phyloP scores from a whole-genome alignment of 129 eudicot genomes.

The Solidago caesia region DNA sequence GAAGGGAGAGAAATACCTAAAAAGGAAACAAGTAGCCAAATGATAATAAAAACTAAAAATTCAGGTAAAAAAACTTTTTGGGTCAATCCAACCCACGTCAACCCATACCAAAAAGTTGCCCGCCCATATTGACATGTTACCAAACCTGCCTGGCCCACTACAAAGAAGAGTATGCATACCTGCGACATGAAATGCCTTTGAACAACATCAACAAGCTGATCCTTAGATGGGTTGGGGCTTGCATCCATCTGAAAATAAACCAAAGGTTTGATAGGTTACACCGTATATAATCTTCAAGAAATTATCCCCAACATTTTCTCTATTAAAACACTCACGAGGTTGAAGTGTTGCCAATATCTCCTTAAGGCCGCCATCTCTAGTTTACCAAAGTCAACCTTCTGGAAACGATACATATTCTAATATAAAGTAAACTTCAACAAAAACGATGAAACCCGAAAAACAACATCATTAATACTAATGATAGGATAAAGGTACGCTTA shows the following conservation, averaged over 20 bases:
- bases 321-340: conserved; percentile 58
- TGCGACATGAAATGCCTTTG: conserved; percentile 87
- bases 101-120: too few species aligned
- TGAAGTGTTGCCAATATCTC: conserved; percentile 80
- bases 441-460: background rate
- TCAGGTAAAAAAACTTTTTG: too few species aligned
- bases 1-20: too few species aligned
- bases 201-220: conserved; percentile 72
- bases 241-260: conserved; percentile 47
- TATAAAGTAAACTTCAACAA: background rate
- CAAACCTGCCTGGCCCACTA: conserved; percentile 36
- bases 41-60: too few species aligned
- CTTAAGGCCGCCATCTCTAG: conserved; percentile 83
- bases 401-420: conserved; percentile 13
- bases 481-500: conserved; percentile 21
- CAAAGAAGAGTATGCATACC: conserved; percentile 37
- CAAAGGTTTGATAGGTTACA: background rate
- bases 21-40: too few species aligned
- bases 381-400: conserved; percentile 86
- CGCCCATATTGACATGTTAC: too few species aligned
- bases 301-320: background rate
- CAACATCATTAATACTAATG: background rate
- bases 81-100: too few species aligned
- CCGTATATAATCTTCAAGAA: background rate
- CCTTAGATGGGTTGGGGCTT: conserved; percentile 71